Evolutionary conservation across 2,329 filamentous ascomycete species (phyloP).

Genomic region (Colletotrichum scovillei): DNA sequence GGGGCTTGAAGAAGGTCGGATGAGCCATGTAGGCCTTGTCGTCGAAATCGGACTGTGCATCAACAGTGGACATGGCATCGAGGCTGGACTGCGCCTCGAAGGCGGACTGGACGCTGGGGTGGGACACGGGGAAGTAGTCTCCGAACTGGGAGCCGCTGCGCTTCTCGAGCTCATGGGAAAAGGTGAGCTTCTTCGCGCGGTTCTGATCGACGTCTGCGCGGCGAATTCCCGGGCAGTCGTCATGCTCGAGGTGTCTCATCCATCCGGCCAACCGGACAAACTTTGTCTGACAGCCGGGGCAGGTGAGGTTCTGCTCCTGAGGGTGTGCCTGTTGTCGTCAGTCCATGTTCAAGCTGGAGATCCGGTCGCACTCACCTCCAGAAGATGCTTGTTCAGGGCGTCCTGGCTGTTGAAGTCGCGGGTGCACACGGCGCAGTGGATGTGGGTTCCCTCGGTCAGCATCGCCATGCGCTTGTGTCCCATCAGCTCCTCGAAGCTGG

Average conservation of each 20-base stretch:
- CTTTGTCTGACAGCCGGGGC: conserved; percentile 56
- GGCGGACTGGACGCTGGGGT: conserved; percentile 22
- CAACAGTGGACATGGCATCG: neutral
- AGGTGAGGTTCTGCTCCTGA: conserved; percentile 53
- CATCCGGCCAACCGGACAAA: conserved; percentile 52
- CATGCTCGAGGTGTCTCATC: conserved; percentile 58
- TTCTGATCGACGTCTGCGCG: conserved; percentile 44
- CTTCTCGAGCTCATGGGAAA: conserved; percentile 44
- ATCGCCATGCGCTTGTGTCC: conserved; percentile 44
- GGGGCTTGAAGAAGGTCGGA: conserved; percentile 26
- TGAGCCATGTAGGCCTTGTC: conserved; percentile 28
- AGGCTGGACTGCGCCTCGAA: neutral
- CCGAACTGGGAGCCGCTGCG: conserved; percentile 35
- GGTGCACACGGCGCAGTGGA: conserved; percentile 53
- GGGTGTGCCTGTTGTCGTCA: conserved; percentile 49
- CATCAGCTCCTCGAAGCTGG: conserved; percentile 11
- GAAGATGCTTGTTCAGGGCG: conserved; percentile 47
- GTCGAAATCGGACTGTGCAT: conserved; percentile 14
- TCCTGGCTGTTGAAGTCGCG: conserved; percentile 49
- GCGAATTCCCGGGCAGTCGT: conserved; percentile 51
- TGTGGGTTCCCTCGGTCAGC: conserved; percentile 43
- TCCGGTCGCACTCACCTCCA: conserved; percentile 27
- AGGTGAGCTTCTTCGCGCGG: conserved; percentile 51
- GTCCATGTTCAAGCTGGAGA: neutral
- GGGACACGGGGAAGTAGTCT: conserved; percentile 34